phyloP scores from a whole-genome alignment of 192 early-diverging fungal species.

The Gonapodya sp. region DNA sequence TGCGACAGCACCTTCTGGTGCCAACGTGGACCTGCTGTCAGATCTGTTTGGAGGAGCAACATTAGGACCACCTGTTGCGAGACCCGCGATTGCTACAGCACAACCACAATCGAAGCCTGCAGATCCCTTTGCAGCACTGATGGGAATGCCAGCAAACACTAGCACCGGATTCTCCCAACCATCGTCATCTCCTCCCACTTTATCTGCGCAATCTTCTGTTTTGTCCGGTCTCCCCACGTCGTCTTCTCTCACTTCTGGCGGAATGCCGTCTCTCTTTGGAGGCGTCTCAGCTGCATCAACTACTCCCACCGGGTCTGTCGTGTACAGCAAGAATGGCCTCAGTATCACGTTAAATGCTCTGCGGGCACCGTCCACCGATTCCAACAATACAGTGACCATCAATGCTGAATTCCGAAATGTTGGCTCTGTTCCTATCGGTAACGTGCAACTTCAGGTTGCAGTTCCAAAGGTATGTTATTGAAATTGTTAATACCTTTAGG shows the following conservation, averaged over 20 bases:
- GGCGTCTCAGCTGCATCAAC: constrained; percentile 19
- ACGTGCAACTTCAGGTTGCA: constrained; percentile 78
- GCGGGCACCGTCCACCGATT: constrained; percentile 53
- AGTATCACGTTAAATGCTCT: constrained; percentile 45
- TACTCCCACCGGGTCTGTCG: constrained; percentile 33
- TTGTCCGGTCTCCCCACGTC: constrained; percentile 52
- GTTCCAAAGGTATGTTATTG: constrained; percentile 63
- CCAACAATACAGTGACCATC: constrained; percentile 49
- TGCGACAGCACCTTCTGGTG: constrained; percentile 9
- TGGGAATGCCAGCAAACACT: constrained; percentile 7
- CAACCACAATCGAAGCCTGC: constrained; percentile 16
- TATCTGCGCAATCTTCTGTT: constrained; percentile 19
- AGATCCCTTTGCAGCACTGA: constrained; percentile 22
- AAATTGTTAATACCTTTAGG: no score
- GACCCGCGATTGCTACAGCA: constrained; percentile 27
- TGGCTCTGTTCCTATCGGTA: constrained; percentile 38
- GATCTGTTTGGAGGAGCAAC: constrained; percentile 38
- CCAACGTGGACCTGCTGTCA: constrained; percentile 33
- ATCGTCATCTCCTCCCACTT: constrained; percentile 20
- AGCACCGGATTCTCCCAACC: constrained; percentile 18
- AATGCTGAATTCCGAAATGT: constrained; percentile 61
- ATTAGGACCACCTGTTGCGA: constrained; percentile 8
- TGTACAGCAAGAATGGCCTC: constrained; percentile 73
- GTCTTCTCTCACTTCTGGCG: constrained; percentile 18
- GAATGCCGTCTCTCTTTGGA: constrained; percentile 17